Conservation (phyloP, 345 rosid species). For the Eucalyptus urophylla region DNA sequence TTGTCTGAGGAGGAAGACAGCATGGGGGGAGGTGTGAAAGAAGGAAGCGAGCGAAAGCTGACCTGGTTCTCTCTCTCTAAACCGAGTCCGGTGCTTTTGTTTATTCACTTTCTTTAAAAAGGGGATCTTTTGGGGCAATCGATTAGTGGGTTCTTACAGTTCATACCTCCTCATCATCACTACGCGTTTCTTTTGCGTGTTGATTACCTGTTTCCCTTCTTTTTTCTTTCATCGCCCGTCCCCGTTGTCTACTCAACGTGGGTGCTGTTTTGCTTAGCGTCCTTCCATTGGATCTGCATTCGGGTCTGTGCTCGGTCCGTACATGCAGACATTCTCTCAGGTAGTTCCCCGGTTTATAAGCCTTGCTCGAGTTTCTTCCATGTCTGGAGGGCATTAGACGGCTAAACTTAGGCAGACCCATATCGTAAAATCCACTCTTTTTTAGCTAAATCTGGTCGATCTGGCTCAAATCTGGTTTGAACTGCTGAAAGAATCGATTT, state of each 20-base stretch:
- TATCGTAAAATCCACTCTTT: background rate
- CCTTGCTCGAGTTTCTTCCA: background rate
- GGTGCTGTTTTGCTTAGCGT: constrained; percentile 1
- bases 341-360: background rate
- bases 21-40: background rate
- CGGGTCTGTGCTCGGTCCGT: constrained; percentile 7
- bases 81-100: background rate
- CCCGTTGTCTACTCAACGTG: background rate
- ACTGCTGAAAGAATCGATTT: background rate
- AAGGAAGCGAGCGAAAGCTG: background rate
- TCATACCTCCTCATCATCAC: constrained; percentile 35
- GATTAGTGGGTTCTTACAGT: constrained; percentile 31
- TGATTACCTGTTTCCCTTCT: background rate
- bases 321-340: constrained; percentile 33
- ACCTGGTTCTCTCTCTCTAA: background rate
- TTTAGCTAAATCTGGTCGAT: background rate
- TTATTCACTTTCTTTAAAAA: background rate
- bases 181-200: constrained; percentile 51
- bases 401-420: background rate
- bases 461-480: background rate
- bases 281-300: constrained; percentile 42
- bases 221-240: background rate
- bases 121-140: background rate
- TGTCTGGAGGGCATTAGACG: background rate
- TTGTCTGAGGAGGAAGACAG: background rate